Evolutionary conservation across 78 protist genomes (phyloP).

Genomic region (Protostelium mycophagum): DNA sequence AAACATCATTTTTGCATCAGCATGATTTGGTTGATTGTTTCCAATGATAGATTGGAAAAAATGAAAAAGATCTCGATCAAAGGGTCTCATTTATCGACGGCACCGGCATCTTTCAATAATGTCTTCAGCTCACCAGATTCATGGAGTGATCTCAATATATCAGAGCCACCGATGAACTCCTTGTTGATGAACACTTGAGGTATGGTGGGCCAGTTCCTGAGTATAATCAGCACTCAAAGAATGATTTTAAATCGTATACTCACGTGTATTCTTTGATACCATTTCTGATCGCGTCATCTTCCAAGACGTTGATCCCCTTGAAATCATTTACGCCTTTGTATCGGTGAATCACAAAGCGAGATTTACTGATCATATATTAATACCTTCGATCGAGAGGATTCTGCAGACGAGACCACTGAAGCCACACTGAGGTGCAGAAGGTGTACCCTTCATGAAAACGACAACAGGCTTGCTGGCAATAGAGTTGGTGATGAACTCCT

Average conservation of each 20-base stretch:
- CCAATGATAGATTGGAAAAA: too few relatives aligned
- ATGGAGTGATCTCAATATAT: slow-evolving; percentile 52
- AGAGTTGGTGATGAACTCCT: not conserved
- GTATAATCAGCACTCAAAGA: slow-evolving; percentile 5
- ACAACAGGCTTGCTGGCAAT: slow-evolving; percentile 27
- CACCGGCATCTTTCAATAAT: slow-evolving; percentile 16
- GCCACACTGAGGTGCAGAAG: slow-evolving; percentile 86
- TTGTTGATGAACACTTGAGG: slow-evolving; percentile 92
- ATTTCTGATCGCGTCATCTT: slow-evolving; percentile 55
- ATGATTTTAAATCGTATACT: not conserved
- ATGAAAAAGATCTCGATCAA: too few relatives aligned
- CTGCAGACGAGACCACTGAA: slow-evolving; percentile 70
- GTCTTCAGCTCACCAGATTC: slow-evolving; percentile 43
- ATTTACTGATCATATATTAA: not conserved
- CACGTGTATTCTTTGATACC: slow-evolving; percentile 73
- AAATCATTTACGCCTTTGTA: not conserved
- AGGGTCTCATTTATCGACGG: slow-evolving; percentile 11
- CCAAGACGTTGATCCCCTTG: slow-evolving; percentile 53
- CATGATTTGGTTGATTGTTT: too few relatives aligned
- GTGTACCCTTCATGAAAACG: slow-evolving; percentile 91
- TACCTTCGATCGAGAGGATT: slow-evolving; percentile 60
- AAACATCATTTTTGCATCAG: too few relatives aligned
- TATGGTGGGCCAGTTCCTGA: slow-evolving; percentile 92
- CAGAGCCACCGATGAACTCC: slow-evolving; percentile 94
- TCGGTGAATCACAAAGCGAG: not conserved